Evolutionary conservation across 768 basidiomycete species (phyloP).

Genomic region (Suillus clintonianus): DNA sequence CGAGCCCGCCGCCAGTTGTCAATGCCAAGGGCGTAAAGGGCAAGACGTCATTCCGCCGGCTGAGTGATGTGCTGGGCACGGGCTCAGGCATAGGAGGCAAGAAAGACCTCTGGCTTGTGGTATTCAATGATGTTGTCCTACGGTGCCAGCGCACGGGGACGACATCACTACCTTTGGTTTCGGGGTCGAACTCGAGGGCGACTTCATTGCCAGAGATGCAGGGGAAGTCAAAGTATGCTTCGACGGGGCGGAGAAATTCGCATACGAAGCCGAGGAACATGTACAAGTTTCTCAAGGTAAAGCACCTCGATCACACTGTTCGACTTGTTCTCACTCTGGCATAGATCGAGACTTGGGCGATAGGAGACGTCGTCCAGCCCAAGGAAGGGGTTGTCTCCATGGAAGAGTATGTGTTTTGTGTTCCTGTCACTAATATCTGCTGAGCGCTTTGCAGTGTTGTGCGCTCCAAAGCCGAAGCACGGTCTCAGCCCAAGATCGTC

Average conservation of each 20-base stretch:
- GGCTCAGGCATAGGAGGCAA: constrained; percentile 60
- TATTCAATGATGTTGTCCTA: constrained; percentile 94
- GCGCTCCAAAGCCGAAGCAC: constrained; percentile 65
- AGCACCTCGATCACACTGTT: neutral
- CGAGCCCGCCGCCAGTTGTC: constrained; percentile 38
- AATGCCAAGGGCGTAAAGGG: constrained; percentile 64
- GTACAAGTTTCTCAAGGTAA: constrained; percentile 89
- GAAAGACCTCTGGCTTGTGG: constrained; percentile 92
- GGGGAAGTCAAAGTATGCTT: constrained; percentile 83
- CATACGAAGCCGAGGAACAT: constrained; percentile 87
- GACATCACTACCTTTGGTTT: constrained; percentile 78
- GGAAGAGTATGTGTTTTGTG: constrained; percentile 72
- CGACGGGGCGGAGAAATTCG: constrained; percentile 71
- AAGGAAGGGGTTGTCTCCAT: constrained; percentile 82
- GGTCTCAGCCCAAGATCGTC: constrained; percentile 63
- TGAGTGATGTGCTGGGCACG: constrained; percentile 83
- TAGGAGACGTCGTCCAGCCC: constrained; percentile 74
- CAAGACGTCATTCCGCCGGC: constrained; percentile 84
- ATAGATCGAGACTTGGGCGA: constrained; percentile 87
- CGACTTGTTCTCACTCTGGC: neutral
- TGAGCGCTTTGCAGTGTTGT: constrained; percentile 52
- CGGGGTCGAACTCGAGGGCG: constrained; percentile 65
- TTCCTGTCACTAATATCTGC: constrained; percentile 10
- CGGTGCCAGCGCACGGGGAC: constrained; percentile 90
- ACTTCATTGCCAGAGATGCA: constrained; percentile 83